Conservation (phyloP, 371 early-diverging fungal genomes). For the Mortierella sp. region DNA sequence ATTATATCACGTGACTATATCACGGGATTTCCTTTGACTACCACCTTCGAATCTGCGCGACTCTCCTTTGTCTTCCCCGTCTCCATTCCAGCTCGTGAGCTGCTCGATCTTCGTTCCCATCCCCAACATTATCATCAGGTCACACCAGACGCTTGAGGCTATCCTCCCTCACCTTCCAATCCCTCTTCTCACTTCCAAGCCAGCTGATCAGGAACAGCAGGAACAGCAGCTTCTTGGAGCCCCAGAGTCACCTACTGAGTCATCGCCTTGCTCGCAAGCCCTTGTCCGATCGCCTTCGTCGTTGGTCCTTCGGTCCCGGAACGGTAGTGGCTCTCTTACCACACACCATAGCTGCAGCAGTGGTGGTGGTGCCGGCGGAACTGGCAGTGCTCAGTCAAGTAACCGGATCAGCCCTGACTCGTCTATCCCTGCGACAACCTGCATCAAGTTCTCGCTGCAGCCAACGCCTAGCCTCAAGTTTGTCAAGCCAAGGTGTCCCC, state of each 20-base stretch:
- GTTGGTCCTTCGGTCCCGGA: too few relatives aligned
- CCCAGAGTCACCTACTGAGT: background rate
- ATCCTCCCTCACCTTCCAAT: slow-evolving; percentile 34
- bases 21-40: too few relatives aligned
- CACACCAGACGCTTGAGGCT: slow-evolving; percentile 44
- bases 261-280: background rate
- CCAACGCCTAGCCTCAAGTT: slow-evolving; percentile 36
- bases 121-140: slow-evolving; percentile 39
- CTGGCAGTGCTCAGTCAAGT: slow-evolving; percentile 1
- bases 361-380: slow-evolving; percentile 7
- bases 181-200: slow-evolving; percentile 17
- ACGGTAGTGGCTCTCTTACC: too few relatives aligned
- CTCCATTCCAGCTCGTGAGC: slow-evolving; percentile 40
- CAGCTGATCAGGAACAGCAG: background rate
- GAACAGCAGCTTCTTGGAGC: slow-evolving; percentile 9
- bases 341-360: too few relatives aligned
- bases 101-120: slow-evolving; percentile 45
- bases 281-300: background rate
- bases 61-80: too few relatives aligned
- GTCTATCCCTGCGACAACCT: slow-evolving; percentile 39
- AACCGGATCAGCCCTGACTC: slow-evolving; percentile 41
- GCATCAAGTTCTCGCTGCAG: slow-evolving; percentile 49
- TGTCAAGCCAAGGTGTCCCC: slow-evolving; percentile 46
- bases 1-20: too few relatives aligned
- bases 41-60: too few relatives aligned